phyloP scores from a whole-genome alignment of 352 stramenopile species.

The Phytopythium cucurbitacearum region DNA sequence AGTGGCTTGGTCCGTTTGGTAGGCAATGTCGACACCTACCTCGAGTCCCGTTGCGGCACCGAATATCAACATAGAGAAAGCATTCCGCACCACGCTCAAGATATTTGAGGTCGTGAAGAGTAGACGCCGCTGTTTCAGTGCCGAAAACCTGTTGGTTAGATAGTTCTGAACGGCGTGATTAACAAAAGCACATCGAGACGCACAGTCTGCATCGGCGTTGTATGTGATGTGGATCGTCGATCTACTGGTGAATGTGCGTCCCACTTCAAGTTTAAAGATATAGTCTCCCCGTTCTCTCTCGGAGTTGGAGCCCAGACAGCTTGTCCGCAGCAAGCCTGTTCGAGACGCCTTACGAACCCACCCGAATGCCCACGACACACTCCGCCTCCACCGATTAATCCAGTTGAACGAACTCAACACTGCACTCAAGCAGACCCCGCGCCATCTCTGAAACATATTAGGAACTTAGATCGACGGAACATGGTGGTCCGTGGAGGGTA shows the following conservation, averaged over 20 bases:
- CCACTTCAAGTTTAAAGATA: constrained; percentile 59
- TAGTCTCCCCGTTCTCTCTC: constrained; percentile 54
- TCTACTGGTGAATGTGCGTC: constrained; percentile 44
- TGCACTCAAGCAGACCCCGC: constrained; percentile 23
- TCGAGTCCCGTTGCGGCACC: constrained; percentile 44
- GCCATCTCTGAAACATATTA: constrained; percentile 31
- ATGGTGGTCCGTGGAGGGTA: neutral
- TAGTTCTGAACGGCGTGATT: neutral
- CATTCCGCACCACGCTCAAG: constrained; percentile 64
- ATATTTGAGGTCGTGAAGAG: constrained; percentile 71
- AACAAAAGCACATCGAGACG: constrained; percentile 4
- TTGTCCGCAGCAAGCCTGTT: constrained; percentile 42
- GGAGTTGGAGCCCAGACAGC: constrained; percentile 26
- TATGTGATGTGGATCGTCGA: constrained; percentile 51
- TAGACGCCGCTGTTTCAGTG: constrained; percentile 34
- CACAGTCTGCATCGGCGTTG: constrained; percentile 71
- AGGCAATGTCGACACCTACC: constrained; percentile 19
- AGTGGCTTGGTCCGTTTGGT: neutral
- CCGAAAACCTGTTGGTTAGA: constrained; percentile 1
- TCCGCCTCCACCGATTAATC: constrained; percentile 24
- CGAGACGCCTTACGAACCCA: constrained; percentile 29
- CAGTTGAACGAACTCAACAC: constrained; percentile 30
- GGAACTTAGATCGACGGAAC: neutral
- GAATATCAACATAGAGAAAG: constrained; percentile 59
- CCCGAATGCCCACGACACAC: constrained; percentile 19